Conservation (phyloP, 768 basidiomycete species). For the Nidularia pulvinata region DNA sequence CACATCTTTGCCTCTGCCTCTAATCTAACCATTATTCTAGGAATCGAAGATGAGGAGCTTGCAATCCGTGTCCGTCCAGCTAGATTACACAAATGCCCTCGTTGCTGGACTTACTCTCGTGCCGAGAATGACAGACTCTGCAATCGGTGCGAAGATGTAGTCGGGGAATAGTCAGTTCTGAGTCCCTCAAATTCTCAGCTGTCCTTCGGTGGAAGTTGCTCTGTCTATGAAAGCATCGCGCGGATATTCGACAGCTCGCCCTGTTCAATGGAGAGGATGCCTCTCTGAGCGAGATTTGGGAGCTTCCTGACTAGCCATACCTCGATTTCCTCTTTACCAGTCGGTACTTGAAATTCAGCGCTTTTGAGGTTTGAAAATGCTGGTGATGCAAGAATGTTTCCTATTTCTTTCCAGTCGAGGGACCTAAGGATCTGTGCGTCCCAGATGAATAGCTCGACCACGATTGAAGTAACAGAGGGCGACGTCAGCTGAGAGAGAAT, state of each 20-base stretch:
- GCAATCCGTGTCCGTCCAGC: constrained; percentile 65
- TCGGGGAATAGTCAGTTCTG: constrained; percentile 3
- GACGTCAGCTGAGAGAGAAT: constrained; percentile 10
- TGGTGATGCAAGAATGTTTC: constrained; percentile 5
- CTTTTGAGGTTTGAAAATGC: constrained; percentile 5
- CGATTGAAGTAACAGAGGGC: constrained; percentile 4
- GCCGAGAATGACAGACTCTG: constrained; percentile 55
- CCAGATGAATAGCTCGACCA: constrained; percentile 4
- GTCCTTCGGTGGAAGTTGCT: too few species aligned
- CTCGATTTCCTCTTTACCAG: constrained; percentile 1
- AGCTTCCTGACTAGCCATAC: constrained; percentile 1
- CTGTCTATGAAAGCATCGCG: not conserved
- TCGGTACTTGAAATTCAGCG: constrained; percentile 6
- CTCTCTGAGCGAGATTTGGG: constrained; percentile 2
- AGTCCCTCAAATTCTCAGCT: too few species aligned
- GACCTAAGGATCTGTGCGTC: constrained; percentile 3
- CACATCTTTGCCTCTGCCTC: not conserved
- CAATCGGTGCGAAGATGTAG: constrained; percentile 49
- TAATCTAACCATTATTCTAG: not conserved
- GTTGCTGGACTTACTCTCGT: constrained; percentile 86
- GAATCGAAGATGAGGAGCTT: constrained; percentile 28
- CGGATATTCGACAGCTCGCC: constrained; percentile 2
- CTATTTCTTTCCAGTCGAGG: constrained; percentile 7
- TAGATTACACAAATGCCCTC: constrained; percentile 71
- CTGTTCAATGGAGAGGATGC: constrained; percentile 5